phyloP scores from a whole-genome alignment of 2,329 filamentous ascomycete genomes.

The Xylariales sp. region DNA sequence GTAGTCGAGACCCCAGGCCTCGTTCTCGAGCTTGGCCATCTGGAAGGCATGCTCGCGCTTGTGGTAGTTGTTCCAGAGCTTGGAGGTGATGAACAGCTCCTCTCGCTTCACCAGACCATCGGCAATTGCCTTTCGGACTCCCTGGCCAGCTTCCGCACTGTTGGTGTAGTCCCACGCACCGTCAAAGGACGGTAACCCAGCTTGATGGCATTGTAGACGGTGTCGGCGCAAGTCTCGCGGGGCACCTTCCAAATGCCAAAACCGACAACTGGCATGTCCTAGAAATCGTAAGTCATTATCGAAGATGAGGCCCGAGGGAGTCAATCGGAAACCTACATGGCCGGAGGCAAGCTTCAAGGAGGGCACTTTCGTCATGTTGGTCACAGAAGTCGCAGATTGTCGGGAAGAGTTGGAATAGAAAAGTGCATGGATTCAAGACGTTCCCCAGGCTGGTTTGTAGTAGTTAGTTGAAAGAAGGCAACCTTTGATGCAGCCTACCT shows the following conservation, averaged over 20 bases:
- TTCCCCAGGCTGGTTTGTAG: no score
- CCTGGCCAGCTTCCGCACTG: constrained; percentile 61
- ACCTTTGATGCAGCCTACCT: neutral
- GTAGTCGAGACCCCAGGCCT: constrained; percentile 60
- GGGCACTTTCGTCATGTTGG: constrained; percentile 18
- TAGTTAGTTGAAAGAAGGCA: neutral
- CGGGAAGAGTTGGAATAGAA: no score
- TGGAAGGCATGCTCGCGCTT: constrained; percentile 56
- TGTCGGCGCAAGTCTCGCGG: constrained; percentile 31
- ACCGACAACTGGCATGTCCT: constrained; percentile 35
- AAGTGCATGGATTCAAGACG: no score
- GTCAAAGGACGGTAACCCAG: constrained; percentile 48
- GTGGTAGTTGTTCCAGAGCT: constrained; percentile 63
- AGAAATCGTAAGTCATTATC: constrained; percentile 10
- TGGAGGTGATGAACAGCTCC: constrained; percentile 63
- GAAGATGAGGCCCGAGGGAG: neutral
- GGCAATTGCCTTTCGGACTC: constrained; percentile 51
- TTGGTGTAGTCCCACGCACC: constrained; percentile 57
- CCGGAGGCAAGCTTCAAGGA: constrained; percentile 31
- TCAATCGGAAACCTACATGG: constrained; percentile 22
- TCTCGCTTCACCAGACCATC: constrained; percentile 59
- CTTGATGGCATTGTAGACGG: constrained; percentile 60
- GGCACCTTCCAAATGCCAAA: constrained; percentile 38
- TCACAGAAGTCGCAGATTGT: no score
- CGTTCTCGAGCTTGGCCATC: constrained; percentile 56